These are phyloP conservation scores for Aspergillus steynii DNA, from an alignment of 495 filamentous ascomycete genomes.

Conservation along the genomic window DNA sequence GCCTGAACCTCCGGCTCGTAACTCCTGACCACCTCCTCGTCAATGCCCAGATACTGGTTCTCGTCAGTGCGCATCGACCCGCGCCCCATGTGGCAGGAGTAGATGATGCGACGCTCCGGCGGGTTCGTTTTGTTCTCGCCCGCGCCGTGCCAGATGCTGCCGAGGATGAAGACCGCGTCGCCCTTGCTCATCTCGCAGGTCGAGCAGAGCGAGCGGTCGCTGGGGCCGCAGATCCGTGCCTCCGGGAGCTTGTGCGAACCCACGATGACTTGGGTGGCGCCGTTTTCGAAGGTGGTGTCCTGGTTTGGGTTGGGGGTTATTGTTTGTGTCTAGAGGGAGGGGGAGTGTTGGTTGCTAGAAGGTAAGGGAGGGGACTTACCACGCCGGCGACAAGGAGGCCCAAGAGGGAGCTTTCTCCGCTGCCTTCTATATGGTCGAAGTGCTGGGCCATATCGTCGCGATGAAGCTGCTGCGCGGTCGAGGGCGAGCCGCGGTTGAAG, in stretches of 20 bases:
- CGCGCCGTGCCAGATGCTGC: conserved; percentile 27
- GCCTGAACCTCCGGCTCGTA: conserved; percentile 27
- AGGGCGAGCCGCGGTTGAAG: conserved; percentile 23
- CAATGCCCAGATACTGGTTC: conserved; percentile 31
- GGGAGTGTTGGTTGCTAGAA: no score
- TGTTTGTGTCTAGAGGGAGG: no score
- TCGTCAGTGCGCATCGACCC: conserved; percentile 31
- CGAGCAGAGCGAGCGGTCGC: conserved; percentile 13
- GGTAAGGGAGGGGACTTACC: neutral
- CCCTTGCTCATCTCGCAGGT: conserved; percentile 25
- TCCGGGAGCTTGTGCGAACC: conserved; percentile 25
- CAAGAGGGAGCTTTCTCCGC: conserved; percentile 21
- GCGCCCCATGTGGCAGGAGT: conserved; percentile 29
- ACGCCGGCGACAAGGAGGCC: conserved; percentile 37
- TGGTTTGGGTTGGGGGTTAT: neutral
- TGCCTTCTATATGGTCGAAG: conserved; percentile 22
- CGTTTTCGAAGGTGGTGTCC: conserved; percentile 31
- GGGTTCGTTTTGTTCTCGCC: conserved; percentile 21
- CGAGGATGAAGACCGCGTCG: conserved; percentile 27
- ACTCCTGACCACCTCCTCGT: conserved; percentile 27
- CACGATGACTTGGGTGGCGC: conserved; percentile 31
- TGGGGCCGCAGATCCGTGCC: conserved; percentile 19
- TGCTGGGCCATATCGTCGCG: conserved; percentile 35
- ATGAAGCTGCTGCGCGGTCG: conserved; percentile 27
- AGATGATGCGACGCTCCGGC: conserved; percentile 27